Evolutionary conservation across 495 filamentous ascomycete species (phyloP).

Genomic region (Annulohypoxylon bovei): DNA sequence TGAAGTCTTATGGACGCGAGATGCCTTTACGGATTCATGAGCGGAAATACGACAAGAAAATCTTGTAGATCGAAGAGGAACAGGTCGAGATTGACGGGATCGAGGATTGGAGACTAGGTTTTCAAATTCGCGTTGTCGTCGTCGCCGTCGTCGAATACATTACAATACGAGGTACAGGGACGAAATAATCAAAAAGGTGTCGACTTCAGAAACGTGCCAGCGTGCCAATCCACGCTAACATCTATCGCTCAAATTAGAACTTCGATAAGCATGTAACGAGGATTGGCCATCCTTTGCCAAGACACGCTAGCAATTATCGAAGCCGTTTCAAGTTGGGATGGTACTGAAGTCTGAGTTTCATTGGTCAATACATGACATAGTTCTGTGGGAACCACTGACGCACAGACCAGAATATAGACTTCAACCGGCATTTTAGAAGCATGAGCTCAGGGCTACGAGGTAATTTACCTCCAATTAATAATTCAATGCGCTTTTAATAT

Average conservation of each 20-base stretch:
- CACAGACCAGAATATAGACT: background rate
- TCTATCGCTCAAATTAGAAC: slow-evolving; percentile 38
- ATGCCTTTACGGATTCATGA: slow-evolving; percentile 33
- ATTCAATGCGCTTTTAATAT: background rate
- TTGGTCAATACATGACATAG: background rate
- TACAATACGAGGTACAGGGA: slow-evolving; percentile 31
- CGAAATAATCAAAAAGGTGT: slow-evolving; percentile 46
- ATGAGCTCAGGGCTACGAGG: too few species aligned
- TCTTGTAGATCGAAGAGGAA: background rate
- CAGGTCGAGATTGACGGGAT: slow-evolving; percentile 12
- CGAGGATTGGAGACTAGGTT: background rate
- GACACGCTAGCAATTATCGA: slow-evolving; percentile 21
- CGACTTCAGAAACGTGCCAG: slow-evolving; percentile 31
- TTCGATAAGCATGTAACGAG: slow-evolving; percentile 37
- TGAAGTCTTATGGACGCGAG: slow-evolving; percentile 21
- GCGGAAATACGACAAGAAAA: slow-evolving; percentile 6
- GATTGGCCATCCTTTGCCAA: slow-evolving; percentile 19
- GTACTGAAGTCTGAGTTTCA: background rate
- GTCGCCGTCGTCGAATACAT: slow-evolving; percentile 13
- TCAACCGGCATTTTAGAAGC: background rate
- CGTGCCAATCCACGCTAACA: slow-evolving; percentile 36
- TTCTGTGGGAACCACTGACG: background rate
- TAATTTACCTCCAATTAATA: background rate
- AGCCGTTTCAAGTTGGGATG: slow-evolving; percentile 28
- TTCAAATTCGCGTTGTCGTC: slow-evolving; percentile 31